phyloP scores from a whole-genome alignment of 768 basidiomycete species.

The Rhodocollybia butyracea region DNA sequence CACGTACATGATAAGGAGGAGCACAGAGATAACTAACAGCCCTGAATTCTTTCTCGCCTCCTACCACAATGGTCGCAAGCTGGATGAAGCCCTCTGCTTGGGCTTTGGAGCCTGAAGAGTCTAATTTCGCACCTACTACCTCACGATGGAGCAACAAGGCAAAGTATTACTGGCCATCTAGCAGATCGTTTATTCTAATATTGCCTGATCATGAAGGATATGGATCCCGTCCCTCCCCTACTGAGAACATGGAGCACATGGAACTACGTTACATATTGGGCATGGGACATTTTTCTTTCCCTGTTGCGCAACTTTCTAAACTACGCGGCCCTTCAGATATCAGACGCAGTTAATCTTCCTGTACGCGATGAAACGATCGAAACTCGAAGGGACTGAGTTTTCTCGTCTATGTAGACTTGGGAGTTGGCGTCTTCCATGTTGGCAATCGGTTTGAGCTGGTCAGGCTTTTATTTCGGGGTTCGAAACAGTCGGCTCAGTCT shows the following conservation, averaged over 20 bases:
- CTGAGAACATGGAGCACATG: conserved; percentile 64
- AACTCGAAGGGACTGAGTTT: conserved; percentile 23
- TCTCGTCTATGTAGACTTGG: conserved; percentile 30
- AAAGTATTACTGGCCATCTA: no score
- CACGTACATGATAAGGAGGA: no score
- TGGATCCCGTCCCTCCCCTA: conserved; percentile 68
- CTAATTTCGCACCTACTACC: conserved; percentile 55
- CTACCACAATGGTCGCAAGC: conserved; percentile 2
- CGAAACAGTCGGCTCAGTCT: not conserved
- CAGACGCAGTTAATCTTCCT: conserved; percentile 42
- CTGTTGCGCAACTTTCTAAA: conserved; percentile 23
- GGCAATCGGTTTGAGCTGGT: conserved; percentile 72
- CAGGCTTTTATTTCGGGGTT: conserved; percentile 8
- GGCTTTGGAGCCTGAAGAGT: conserved; percentile 49
- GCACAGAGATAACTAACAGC: no score
- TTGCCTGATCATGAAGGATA: no score
- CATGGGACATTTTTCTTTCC: conserved; percentile 17
- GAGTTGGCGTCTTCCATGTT: conserved; percentile 73
- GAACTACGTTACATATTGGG: conserved; percentile 65
- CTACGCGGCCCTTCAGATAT: conserved; percentile 24
- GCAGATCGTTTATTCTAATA: no score
- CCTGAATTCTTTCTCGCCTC: not conserved
- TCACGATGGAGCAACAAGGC: conserved; percentile 67
- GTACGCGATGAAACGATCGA: not conserved
- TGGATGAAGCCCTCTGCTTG: conserved; percentile 38